Conservation (phyloP, 2,329 filamentous ascomycete species). For the Alternaria arbusti region DNA sequence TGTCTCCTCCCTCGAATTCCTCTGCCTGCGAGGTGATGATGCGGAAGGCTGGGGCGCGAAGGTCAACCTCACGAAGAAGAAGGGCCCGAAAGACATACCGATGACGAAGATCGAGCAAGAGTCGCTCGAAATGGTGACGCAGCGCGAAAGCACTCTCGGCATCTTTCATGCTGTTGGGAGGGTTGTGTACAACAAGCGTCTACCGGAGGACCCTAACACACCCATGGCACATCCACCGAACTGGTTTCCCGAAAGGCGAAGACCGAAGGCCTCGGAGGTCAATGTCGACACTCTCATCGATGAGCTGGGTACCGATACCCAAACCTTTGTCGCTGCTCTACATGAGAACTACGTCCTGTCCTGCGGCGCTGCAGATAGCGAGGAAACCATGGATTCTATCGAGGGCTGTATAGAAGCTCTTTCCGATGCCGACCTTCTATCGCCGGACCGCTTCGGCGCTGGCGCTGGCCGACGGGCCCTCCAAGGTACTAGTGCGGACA, state of each 20-base stretch:
- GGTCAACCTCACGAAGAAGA: constrained; percentile 66
- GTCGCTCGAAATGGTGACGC: constrained; percentile 79
- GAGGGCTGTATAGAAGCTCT: constrained; percentile 86
- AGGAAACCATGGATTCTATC: constrained; percentile 74
- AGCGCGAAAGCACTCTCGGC: constrained; percentile 86
- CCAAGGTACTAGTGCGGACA: constrained; percentile 66
- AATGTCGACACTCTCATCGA: constrained; percentile 77
- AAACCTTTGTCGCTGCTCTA: constrained; percentile 86
- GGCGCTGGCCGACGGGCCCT: constrained; percentile 58
- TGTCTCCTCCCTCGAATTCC: constrained; percentile 89
- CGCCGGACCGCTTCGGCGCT: constrained; percentile 72
- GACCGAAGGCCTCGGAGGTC: constrained; percentile 54
- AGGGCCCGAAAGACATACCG: constrained; percentile 62
- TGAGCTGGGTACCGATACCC: constrained; percentile 89
- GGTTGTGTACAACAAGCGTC: constrained; percentile 93
- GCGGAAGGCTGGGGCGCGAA: constrained; percentile 83
- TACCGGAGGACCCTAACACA: constrained; percentile 50
- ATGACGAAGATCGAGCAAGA: constrained; percentile 81
- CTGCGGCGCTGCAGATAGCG: constrained; percentile 68
- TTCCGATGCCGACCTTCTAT: constrained; percentile 87
- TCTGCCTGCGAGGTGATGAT: constrained; percentile 83
- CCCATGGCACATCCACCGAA: constrained; percentile 53
- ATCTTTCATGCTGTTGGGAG: constrained; percentile 97
- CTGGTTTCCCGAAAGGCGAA: constrained; percentile 53
- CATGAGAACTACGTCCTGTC: constrained; percentile 95